These are phyloP conservation scores for Powellomyces hirtus DNA, from an alignment of 192 early-diverging fungal species.

Conservation along the genomic window DNA sequence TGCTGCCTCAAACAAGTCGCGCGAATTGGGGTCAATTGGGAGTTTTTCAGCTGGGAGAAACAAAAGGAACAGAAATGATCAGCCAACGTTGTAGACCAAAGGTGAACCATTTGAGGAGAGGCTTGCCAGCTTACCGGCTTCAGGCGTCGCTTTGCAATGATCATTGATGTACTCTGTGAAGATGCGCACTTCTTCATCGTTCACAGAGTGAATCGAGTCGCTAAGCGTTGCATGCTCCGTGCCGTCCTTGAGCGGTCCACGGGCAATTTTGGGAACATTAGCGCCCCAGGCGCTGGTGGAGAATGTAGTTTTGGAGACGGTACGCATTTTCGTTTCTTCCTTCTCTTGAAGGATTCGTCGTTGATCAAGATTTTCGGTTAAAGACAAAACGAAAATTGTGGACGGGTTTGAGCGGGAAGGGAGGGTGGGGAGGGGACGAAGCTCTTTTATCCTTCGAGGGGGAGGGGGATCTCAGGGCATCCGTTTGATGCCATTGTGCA, in stretches of 20 bases:
- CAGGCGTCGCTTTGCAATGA: neutral
- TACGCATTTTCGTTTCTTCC: too few species aligned
- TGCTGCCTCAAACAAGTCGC: neutral
- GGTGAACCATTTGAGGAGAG: neutral
- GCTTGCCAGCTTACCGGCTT: neutral
- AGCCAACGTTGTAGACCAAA: too few species aligned
- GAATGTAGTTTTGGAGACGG: too few species aligned
- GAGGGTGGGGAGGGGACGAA: too few species aligned
- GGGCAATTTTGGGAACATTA: neutral
- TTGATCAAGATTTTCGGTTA: too few species aligned
- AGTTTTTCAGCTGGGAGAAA: neutral
- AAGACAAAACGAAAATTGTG: too few species aligned
- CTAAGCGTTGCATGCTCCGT: neutral
- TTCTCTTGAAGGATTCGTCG: too few species aligned
- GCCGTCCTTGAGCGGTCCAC: neutral
- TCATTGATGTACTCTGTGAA: neutral
- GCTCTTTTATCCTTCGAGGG: too few species aligned
- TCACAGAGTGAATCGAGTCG: neutral
- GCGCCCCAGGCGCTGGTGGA: too few species aligned
- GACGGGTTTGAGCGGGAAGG: too few species aligned
- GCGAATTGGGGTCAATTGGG: neutral
- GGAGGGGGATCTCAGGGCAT: too few species aligned
- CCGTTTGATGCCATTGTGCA: too few species aligned
- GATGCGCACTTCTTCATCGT: neutral
- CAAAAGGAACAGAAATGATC: neutral